Conservation (phyloP, 2,329 filamentous ascomycete genomes). For the Trichoderma koningii region DNA sequence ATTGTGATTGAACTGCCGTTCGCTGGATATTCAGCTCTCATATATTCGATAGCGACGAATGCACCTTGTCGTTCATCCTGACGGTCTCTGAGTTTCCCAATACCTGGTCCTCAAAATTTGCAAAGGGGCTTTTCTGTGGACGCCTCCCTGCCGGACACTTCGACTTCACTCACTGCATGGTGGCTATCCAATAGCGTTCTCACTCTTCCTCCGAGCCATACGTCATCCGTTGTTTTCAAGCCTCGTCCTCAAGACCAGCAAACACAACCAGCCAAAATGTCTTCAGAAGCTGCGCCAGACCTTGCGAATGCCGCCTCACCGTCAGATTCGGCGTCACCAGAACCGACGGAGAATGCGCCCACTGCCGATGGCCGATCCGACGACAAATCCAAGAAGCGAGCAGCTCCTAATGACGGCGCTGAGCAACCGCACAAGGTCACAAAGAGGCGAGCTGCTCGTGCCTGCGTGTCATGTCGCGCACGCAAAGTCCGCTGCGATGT, state of each 20-base stretch:
- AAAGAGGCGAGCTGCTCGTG: constrained; percentile 87
- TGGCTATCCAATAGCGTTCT: neutral
- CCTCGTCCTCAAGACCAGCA: neutral
- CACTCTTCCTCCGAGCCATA: neutral
- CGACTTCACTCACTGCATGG: neutral
- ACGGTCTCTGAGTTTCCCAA: neutral
- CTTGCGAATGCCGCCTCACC: constrained; percentile 13
- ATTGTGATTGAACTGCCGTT: neutral
- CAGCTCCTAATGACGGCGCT: constrained; percentile 37
- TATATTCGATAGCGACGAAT: neutral
- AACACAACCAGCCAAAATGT: constrained; percentile 9
- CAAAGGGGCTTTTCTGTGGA: neutral
- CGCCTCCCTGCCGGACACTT: neutral
- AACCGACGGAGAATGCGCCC: constrained; percentile 12
- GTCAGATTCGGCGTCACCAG: constrained; percentile 24
- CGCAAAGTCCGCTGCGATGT: constrained; percentile 94
- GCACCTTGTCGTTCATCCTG: neutral
- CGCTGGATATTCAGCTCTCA: neutral
- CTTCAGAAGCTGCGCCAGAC: neutral
- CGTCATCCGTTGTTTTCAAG: neutral
- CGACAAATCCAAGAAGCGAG: constrained; percentile 40
- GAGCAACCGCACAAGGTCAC: constrained; percentile 51
- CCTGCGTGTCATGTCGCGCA: constrained; percentile 83
- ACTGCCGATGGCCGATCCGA: constrained; percentile 9
- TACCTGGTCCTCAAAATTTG: neutral